These are phyloP conservation scores for Acacia crassicarpa DNA, from an alignment of 306 rosid genomes.

Conservation along the genomic window DNA sequence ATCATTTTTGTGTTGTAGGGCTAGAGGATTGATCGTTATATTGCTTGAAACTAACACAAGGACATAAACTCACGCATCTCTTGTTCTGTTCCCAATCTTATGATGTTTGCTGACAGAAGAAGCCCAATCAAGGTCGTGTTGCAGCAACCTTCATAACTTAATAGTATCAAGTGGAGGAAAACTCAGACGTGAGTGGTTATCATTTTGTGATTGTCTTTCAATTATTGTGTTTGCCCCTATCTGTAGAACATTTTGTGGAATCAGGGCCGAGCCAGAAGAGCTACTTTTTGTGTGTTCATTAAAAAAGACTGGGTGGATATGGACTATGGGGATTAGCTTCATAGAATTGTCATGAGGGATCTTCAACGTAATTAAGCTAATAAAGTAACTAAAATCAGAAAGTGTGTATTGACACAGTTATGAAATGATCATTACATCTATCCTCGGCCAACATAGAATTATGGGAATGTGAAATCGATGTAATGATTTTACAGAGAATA, in stretches of 20 bases:
- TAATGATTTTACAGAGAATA: slow-evolving; percentile 11
- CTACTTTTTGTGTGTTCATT: neutral
- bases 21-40: neutral
- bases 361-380: neutral
- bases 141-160: neutral
- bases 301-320: neutral
- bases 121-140: neutral
- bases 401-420: slow-evolving; percentile 25
- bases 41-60: neutral
- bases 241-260: neutral
- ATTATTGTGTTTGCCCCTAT: neutral
- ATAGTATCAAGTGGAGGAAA: neutral
- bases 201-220: neutral
- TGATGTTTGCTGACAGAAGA: neutral
- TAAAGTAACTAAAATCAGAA: slow-evolving; percentile 14
- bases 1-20: neutral
- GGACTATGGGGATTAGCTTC: slow-evolving; percentile 18
- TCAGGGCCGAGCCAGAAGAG: neutral
- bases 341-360: slow-evolving; percentile 31
- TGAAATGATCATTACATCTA: slow-evolving; percentile 39
- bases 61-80: neutral
- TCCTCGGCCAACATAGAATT: slow-evolving; percentile 9
- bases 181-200: neutral
- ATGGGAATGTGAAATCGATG: slow-evolving; percentile 38
- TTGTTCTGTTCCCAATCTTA: neutral